Evolutionary conservation across 2,329 filamentous ascomycete genomes (phyloP), one percentile per base, ranked within the genome.

Genomic region (Pseudocercospora fijiensis): DNA sequence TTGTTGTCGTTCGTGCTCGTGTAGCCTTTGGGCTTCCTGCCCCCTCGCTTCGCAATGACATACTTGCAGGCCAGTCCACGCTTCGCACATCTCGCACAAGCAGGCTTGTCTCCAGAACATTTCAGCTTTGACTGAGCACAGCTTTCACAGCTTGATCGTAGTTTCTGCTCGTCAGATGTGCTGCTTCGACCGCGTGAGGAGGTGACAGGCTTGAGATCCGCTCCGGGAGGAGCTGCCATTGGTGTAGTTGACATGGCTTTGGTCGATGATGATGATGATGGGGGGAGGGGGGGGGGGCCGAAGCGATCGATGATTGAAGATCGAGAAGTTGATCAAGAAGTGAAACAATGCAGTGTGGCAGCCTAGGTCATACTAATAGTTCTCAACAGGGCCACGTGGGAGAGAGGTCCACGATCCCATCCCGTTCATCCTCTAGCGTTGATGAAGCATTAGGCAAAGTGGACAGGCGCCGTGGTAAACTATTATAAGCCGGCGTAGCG

Each of bases 321-420:
- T 18, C 52, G 30, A 28, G 52, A 33, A 11, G 27, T 33, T 37
- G 52, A 37, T 56, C 27, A 27, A 37, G 52, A 10, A 33, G 22
- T n/a, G 27, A 56, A 56, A 20, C 18, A 24, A 56, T 37, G 52
- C 52, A n/a, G 52, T 37, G 27, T 33, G 52, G 52, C n/a, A 27
- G 52, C 27, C 18, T 56, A 37, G 52, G 52, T 37, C n/a, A 11
- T 33, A 30, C 28, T 56, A 56, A 56, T 30, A 56, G 27, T 56
- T 56, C 52, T 37, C 28, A 37, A 56, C 52, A 56, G 9, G 52
- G 28, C 52, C 52, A 56, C 52, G 52, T 56, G 52, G 52, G 52
- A 33, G 16, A 37, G 28, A 27, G 24, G 26, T 37, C 28, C 11
- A 37, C 37, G 16, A 37, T 56, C 18, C 52, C n/a, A n/a, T n/a